These are phyloP conservation scores for Ogataea trehalophila DNA, from an alignment of 805 yeast species.

Conservation along the genomic window DNA sequence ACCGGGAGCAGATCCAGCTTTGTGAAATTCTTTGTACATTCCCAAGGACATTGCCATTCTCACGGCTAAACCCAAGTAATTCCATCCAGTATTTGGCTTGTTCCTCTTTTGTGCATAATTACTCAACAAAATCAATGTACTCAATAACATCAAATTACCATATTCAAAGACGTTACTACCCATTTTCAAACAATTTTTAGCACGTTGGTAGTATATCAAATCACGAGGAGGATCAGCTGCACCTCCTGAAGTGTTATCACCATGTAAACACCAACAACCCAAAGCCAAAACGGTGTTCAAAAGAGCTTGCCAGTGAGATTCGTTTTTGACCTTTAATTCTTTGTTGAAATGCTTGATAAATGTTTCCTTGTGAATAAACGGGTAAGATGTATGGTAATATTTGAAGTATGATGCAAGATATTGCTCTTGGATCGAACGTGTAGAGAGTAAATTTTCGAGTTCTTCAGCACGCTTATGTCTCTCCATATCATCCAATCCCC, in stretches of 20 bases:
- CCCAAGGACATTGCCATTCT: constrained; percentile 67
- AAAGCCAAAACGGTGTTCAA: constrained; percentile 55
- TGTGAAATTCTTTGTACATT: constrained; percentile 45
- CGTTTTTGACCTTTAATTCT: constrained; percentile 36
- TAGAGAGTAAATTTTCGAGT: constrained; percentile 15
- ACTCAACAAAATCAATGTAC: constrained; percentile 49
- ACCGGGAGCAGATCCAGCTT: constrained; percentile 19
- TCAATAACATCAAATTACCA: constrained; percentile 52
- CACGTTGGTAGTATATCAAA: constrained; percentile 50
- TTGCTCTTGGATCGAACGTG: constrained; percentile 22
- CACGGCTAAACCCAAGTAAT: constrained; percentile 57
- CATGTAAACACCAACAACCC: constrained; percentile 66
- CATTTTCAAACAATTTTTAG: constrained; percentile 37
- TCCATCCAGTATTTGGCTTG: constrained; percentile 67
- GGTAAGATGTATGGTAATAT: constrained; percentile 57
- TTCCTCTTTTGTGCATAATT: constrained; percentile 61
- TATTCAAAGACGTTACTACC: constrained; percentile 48
- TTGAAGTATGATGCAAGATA: constrained; percentile 45
- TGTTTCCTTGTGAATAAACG: constrained; percentile 52
- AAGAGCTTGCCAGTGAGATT: constrained; percentile 48
- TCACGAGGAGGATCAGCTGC: constrained; percentile 36
- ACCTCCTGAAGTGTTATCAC: constrained; percentile 33
- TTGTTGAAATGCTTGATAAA: constrained; percentile 44
- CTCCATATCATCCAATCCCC: constrained; percentile 18
- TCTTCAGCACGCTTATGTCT: constrained; percentile 11